Base-by-base conservation (phyloP, 371 early-diverging fungal species). In the Lichtheimia hyalospora region DNA sequence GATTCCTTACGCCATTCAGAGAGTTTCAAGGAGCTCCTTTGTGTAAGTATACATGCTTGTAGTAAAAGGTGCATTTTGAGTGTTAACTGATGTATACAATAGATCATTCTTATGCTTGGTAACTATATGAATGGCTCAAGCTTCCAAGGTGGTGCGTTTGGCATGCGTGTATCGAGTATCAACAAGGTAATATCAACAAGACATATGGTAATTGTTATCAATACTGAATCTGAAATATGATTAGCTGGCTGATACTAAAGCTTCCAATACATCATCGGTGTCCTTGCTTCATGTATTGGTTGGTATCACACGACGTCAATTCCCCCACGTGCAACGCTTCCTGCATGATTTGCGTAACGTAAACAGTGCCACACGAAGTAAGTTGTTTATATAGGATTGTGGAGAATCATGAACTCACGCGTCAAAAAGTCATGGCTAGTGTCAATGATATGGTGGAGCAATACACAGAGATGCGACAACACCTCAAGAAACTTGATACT, bases 71-170 rank as follows among this genome's bases (percentile, higher is more conserved):
- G 10, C 34, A 4, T 2, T 34, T 34, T 34, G 34, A 10, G 10
- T 34, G 10, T 34, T 34, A 10, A 34, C 5, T 43, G 24, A 0
- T 34, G 2, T 4, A 34, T 34, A 10, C 2, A 6, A 8, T 74
- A 91, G 78, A 65, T 67, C 7, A 77, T 85, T n/a, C 63, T 86
- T 23, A 54, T 78, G 5, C 60, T 86, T 13, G 86, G 86, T 49
- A 86, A 86, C 55, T 86, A 71, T 55, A 84, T 86, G 87, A 86
- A 86, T 60, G 79, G 71, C 0, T 70, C 77, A 1, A 75, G 75
- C 49, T 53, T 74, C n/a, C 79, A 81, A 59, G 86, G 87, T 15
- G 83, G 82, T 42, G 86, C 86, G 1, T 85, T 73, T 64, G 86
- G 86, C 39, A 78, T 86, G 63, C 62, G 68, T 15, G 74, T 86